Percentiles rank a stretch among this genome's conserved stretches.
phyloP scores from a whole-genome alignment of 371 early-diverging fungal genomes.

The Blastocladiella emersonii region DNA sequence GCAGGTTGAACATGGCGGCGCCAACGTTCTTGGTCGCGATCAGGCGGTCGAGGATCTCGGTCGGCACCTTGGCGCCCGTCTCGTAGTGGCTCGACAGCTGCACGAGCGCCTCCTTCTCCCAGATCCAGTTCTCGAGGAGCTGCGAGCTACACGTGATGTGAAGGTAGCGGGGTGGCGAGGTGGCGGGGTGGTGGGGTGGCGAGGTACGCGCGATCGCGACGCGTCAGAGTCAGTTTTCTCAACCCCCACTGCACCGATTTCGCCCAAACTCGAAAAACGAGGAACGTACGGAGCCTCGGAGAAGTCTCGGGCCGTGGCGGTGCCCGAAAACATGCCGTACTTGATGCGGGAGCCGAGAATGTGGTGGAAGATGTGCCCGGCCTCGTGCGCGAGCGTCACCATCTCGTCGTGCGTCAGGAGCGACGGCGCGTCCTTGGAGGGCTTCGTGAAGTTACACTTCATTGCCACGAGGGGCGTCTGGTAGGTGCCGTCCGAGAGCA shows the following conservation, averaged over 20 bases:
- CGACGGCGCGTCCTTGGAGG: slow-evolving; percentile 40
- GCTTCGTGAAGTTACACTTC: slow-evolving; percentile 2
- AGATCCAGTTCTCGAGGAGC: slow-evolving; percentile 18
- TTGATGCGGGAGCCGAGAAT: slow-evolving; percentile 41
- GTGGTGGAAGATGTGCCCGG: slow-evolving; percentile 75
- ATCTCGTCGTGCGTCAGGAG: slow-evolving; percentile 72
- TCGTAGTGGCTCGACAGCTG: slow-evolving; percentile 55
- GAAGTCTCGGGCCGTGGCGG: slow-evolving; percentile 67
- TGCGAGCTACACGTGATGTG: too few relatives aligned
- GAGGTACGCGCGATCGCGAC: too few relatives aligned
- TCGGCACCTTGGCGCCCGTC: slow-evolving; percentile 53
- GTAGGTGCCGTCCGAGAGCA: not conserved
- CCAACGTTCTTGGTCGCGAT: slow-evolving; percentile 56
- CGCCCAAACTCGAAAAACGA: too few relatives aligned
- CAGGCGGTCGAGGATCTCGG: slow-evolving; percentile 48
- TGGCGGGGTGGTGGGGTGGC: too few relatives aligned
- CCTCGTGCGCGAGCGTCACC: slow-evolving; percentile 57
- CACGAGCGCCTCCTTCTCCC: slow-evolving; percentile 53
- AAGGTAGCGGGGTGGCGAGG: too few relatives aligned
- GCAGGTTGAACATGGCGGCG: slow-evolving; percentile 51
- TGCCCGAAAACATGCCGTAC: slow-evolving; percentile 50
- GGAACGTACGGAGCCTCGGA: slow-evolving; percentile 92
- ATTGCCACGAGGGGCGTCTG: too few relatives aligned
- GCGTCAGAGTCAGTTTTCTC: too few relatives aligned
- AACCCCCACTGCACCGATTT: too few relatives aligned